These are phyloP conservation scores for Tricharina praecox DNA, from an alignment of 495 filamentous ascomycete genomes.

Conservation along the genomic window DNA sequence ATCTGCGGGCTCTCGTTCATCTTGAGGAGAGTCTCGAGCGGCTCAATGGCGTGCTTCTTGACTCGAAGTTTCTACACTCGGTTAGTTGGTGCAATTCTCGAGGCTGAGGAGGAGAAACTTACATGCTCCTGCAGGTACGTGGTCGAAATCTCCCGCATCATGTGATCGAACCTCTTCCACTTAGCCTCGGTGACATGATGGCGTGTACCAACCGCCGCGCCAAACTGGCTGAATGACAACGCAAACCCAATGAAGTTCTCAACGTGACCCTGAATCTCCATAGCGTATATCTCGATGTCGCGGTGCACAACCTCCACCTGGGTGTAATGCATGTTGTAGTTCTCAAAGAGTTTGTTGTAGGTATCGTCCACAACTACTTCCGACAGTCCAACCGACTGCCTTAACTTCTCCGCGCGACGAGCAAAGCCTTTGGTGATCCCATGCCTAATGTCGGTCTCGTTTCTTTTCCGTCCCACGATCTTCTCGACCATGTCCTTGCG, in stretches of 20 bases:
- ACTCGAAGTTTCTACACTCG: constrained; percentile 54
- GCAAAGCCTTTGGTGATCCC: constrained; percentile 76
- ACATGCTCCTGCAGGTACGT: constrained; percentile 73
- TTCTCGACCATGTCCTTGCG: constrained; percentile 77
- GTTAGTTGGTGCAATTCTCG: constrained; percentile 5
- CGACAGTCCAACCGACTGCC: constrained; percentile 48
- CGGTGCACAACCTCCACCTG: constrained; percentile 76
- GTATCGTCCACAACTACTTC: constrained; percentile 58
- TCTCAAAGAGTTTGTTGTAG: constrained; percentile 58
- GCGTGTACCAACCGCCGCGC: constrained; percentile 41
- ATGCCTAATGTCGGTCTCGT: constrained; percentile 71
- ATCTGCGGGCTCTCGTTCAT: constrained; percentile 65
- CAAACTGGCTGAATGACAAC: constrained; percentile 28
- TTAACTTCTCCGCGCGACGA: constrained; percentile 61
- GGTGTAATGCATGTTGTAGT: constrained; percentile 49
- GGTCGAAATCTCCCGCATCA: constrained; percentile 62
- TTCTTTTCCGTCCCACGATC: constrained; percentile 70
- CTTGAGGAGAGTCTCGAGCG: constrained; percentile 64
- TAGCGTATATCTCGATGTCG: constrained; percentile 76
- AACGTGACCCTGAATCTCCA: constrained; percentile 49
- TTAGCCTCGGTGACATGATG: constrained; percentile 75
- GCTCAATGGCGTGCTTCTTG: constrained; percentile 67
- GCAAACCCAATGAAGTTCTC: constrained; percentile 40
- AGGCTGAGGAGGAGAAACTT: constrained; percentile 29
- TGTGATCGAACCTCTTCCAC: constrained; percentile 71